A percentile compares a stretch with the other conserved stretches of the same genome.
Evolutionary conservation across 805 yeast genomes (phyloP).

Genomic region (Cyberlindnera galapagoensis): DNA sequence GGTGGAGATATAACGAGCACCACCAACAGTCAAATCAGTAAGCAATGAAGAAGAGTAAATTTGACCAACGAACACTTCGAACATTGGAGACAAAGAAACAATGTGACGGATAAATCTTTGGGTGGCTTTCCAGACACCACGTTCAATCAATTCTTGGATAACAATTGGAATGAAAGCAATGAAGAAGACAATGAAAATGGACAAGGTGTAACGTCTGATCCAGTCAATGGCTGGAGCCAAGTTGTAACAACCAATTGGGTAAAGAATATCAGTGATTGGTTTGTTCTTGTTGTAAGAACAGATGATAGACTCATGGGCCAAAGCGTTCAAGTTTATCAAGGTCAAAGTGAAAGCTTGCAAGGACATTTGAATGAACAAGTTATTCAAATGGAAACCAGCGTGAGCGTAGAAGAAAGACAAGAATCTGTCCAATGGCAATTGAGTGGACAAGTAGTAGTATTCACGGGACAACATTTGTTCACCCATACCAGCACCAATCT

Average conservation of each 20-base stretch:
- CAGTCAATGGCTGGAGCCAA: slow-evolving; percentile 70
- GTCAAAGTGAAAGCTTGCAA: slow-evolving; percentile 67
- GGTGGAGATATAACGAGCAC: slow-evolving; percentile 81
- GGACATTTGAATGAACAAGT: slow-evolving; percentile 70
- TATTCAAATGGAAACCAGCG: slow-evolving; percentile 81
- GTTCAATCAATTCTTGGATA: slow-evolving; percentile 74
- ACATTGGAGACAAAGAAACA: slow-evolving; percentile 67
- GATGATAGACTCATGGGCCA: slow-evolving; percentile 63
- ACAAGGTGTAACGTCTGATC: slow-evolving; percentile 74
- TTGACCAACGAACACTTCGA: slow-evolving; percentile 79
- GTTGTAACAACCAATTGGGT: slow-evolving; percentile 71
- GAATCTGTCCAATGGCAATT: slow-evolving; percentile 73
- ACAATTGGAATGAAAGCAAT: slow-evolving; percentile 74
- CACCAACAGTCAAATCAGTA: slow-evolving; percentile 73
- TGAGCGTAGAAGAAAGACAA: slow-evolving; percentile 81
- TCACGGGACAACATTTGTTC: slow-evolving; percentile 84
- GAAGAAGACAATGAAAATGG: slow-evolving; percentile 77
- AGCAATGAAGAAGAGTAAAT: slow-evolving; percentile 66
- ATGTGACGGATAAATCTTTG: slow-evolving; percentile 66
- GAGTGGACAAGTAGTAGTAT: slow-evolving; percentile 76
- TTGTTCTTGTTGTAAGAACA: slow-evolving; percentile 60
- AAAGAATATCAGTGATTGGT: slow-evolving; percentile 60
- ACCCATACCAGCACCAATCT: slow-evolving; percentile 93
- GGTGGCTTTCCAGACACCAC: slow-evolving; percentile 72
- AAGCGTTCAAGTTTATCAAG: slow-evolving; percentile 61